Percentiles rank a stretch among this genome's conserved stretches.
These are phyloP conservation scores for Fraxinus greggii DNA, from an alignment of 305 asterid species.

Conservation along the genomic window DNA sequence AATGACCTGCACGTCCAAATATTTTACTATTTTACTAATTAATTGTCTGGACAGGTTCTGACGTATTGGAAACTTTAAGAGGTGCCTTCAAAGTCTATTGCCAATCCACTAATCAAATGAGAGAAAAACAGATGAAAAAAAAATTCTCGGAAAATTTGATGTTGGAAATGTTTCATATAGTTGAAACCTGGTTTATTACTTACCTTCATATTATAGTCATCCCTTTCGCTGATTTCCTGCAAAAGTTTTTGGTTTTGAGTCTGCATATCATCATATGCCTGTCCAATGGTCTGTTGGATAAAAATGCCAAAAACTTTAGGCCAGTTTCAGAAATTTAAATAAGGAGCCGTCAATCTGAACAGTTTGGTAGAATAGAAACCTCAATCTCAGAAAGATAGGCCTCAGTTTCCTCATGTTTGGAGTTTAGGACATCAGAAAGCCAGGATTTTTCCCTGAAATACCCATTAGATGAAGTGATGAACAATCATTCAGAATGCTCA, in stretches of 20 bases:
- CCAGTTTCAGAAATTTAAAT: slow-evolving; percentile 17
- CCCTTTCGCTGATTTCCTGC: slow-evolving; percentile 93
- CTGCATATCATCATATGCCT: slow-evolving; percentile 98
- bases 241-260: slow-evolving; percentile 92
- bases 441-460: slow-evolving; percentile 42
- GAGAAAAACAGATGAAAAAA: not conserved
- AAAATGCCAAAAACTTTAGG: slow-evolving; percentile 26
- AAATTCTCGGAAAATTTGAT: not conserved
- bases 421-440: slow-evolving; percentile 39
- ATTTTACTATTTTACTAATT: not conserved
- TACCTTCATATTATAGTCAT: slow-evolving; percentile 91
- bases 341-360: slow-evolving; percentile 11
- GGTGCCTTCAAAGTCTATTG: not conserved
- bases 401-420: slow-evolving; percentile 50
- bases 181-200: slow-evolving; percentile 19
- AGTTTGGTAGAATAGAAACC: slow-evolving; percentile 30
- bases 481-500: slow-evolving; percentile 6
- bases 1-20: not conserved
- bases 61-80: not conserved
- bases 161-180: not conserved
- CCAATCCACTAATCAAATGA: not conserved
- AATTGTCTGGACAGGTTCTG: not conserved
- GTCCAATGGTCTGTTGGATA: slow-evolving; percentile 83
- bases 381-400: slow-evolving; percentile 56
- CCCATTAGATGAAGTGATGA: not conserved